A percentile compares a stretch with the other conserved stretches of the same genome.
Conservation (phyloP, 768 basidiomycete genomes). For the Mycena pura region DNA sequence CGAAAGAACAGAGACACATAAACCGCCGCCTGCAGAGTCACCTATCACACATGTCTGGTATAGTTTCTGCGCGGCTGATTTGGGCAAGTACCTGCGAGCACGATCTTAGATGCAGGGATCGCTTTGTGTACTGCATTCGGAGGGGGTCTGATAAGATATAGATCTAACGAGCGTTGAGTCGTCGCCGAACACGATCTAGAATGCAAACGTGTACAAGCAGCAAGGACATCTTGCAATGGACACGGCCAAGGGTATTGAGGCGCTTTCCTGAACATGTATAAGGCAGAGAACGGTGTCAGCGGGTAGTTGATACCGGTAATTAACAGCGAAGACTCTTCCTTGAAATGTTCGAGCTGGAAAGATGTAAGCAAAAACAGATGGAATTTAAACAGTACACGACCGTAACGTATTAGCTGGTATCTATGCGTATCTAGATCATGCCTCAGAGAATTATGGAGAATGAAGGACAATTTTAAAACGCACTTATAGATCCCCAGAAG, state of each 20-base stretch:
- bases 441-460: not conserved
- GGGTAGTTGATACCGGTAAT: conserved; percentile 61
- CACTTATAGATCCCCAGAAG: conserved; percentile 71
- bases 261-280: conserved; percentile 58
- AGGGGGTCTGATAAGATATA: conserved; percentile 79
- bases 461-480: conserved; percentile 21
- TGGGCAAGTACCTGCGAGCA: conserved; percentile 56
- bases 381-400: conserved; percentile 34
- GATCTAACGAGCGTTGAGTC: conserved; percentile 46
- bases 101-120: conserved; percentile 69
- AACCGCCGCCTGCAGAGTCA: conserved; percentile 79
- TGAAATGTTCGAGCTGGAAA: conserved; percentile 69
- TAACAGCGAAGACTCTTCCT: conserved; percentile 70
- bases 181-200: not conserved
- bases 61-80: too few relatives aligned
- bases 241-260: conserved; percentile 89
- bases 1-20: conserved; percentile 66
- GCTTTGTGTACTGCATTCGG: conserved; percentile 66
- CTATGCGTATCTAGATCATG: conserved; percentile 57
- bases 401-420: conserved; percentile 64
- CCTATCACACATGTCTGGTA: conserved; percentile 31
- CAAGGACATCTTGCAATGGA: conserved; percentile 76
- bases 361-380: conserved; percentile 13
- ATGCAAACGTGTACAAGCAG: conserved; percentile 57
- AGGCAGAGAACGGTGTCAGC: conserved; percentile 1